phyloP scores from a whole-genome alignment of 1,284 basidiomycete genomes.

The Lentinus polychrous region DNA sequence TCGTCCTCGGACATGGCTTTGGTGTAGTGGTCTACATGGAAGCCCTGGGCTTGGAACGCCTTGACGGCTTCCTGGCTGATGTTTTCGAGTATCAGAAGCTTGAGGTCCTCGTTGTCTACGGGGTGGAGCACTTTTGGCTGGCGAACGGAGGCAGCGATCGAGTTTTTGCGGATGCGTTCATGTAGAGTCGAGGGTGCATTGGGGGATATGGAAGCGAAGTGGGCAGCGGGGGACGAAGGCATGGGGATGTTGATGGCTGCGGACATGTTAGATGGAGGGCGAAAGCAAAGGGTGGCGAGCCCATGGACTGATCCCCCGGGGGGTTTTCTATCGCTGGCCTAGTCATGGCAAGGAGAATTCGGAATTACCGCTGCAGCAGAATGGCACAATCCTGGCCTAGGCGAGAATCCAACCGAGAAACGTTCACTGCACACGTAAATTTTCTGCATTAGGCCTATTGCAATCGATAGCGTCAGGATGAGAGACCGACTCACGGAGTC shows the following conservation, averaged over 20 bases:
- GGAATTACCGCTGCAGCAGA: background rate
- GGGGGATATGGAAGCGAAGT: constrained; percentile 45
- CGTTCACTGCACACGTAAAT: too few species aligned
- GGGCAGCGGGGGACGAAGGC: constrained; percentile 21
- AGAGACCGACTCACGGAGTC: too few species aligned
- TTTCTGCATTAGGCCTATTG: too few species aligned
- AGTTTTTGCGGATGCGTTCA: constrained; percentile 36
- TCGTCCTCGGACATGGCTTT: constrained; percentile 91
- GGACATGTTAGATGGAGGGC: constrained; percentile 19
- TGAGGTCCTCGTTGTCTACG: constrained; percentile 68
- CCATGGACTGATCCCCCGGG: background rate
- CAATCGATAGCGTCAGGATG: too few species aligned
- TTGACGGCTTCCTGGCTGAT: constrained; percentile 89
- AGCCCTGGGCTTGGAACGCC: constrained; percentile 80
- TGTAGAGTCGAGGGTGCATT: constrained; percentile 33
- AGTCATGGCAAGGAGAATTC: background rate
- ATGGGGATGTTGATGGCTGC: constrained; percentile 35
- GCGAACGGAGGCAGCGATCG: constrained; percentile 29
- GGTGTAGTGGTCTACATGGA: constrained; percentile 87
- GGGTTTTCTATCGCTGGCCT: background rate
- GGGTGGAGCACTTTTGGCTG: constrained; percentile 69
- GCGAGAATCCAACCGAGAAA: too few species aligned
- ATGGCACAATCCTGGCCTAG: background rate
- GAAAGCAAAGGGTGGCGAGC: constrained; percentile 11
- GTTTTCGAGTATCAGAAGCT: constrained; percentile 88